Conservation (phyloP, 495 filamentous ascomycete genomes). For the Lasiosphaeria ovina region DNA sequence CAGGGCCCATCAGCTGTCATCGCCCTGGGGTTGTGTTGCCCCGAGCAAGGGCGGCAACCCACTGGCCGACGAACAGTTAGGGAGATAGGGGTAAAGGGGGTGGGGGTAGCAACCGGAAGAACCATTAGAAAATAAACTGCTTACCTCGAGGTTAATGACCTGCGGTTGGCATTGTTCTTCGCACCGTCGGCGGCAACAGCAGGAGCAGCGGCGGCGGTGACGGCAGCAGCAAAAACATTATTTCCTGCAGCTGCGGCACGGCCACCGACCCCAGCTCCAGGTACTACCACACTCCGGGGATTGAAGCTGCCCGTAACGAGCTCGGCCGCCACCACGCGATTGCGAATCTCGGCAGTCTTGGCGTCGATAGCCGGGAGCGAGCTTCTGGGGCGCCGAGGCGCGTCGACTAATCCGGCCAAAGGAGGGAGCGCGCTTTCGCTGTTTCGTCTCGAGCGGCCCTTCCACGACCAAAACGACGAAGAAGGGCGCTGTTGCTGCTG, state of each 20-base stretch:
- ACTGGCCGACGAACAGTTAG: background rate
- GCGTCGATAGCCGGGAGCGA: background rate
- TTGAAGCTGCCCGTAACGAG: too few species aligned
- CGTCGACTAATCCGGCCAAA: background rate
- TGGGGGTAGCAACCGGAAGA: too few species aligned
- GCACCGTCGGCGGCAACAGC: too few species aligned
- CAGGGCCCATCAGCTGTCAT: background rate
- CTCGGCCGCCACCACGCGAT: too few species aligned
- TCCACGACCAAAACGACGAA: slow-evolving; percentile 1
- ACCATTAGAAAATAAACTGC: too few species aligned
- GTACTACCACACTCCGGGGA: too few species aligned
- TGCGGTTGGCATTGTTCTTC: too few species aligned
- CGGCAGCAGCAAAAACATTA: too few species aligned
- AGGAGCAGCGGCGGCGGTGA: too few species aligned
- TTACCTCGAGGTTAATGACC: too few species aligned
- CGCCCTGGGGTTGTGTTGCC: background rate
- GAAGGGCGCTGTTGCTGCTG: background rate
- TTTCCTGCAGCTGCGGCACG: too few species aligned
- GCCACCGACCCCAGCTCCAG: too few species aligned
- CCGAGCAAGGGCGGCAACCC: background rate
- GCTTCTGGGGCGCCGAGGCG: background rate
- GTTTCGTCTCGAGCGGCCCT: background rate
- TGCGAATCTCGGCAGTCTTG: background rate
- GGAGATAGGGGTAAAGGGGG: background rate
- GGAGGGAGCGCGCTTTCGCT: background rate